Evolutionary conservation across 2,329 filamentous ascomycete species (phyloP), one percentile per base, ranked within the genome.

Genomic region (Exserohilum rostratum): DNA sequence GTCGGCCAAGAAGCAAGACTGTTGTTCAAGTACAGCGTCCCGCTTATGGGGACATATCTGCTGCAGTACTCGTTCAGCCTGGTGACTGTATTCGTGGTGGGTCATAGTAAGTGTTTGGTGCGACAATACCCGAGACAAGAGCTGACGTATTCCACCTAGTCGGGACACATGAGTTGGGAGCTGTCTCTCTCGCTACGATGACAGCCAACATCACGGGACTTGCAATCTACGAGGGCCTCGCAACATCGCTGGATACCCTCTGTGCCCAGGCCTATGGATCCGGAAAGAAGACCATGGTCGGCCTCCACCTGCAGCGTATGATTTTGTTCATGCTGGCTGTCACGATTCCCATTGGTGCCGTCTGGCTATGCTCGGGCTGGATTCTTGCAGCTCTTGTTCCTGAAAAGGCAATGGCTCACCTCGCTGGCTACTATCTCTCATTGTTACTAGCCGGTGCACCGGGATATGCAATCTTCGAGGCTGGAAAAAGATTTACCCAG

Each of bases 171-270:
- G 82, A 82, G 53, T 67, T 85, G 9, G 82, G 80, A 1, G 82
- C 82, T 0, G 80, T 82, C 0, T 81, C 78, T 48, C 65, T 84
- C 13, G 81, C 80, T 20, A 77, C 80, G 20, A 83, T 81, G 40
- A 84, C 82, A 0, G 80, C 82, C 60, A 84, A 81, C 55, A 84
- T 85, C 46, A 73, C 81, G 6, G 83, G 82, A 0, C 76, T 80
- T 17, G 78, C 82, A 1, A 70, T 82, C 18, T 79, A 80, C 52
- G 79, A 83, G 61, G 81, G 81, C 18, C 77, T 83, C 66, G 79
- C 81, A 35, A 83, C 80, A 0, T 78, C 77, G 20, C 69, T 83
- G 18, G 81, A 83, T 58, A 83, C 81, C 0, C 68, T 83, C 3
- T 83, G 80, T 57, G 77, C 80, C 22, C 81, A 83, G 61, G 78